phyloP scores from a whole-genome alignment of 1,284 basidiomycete genomes.

The Volvariella surrecta region DNA sequence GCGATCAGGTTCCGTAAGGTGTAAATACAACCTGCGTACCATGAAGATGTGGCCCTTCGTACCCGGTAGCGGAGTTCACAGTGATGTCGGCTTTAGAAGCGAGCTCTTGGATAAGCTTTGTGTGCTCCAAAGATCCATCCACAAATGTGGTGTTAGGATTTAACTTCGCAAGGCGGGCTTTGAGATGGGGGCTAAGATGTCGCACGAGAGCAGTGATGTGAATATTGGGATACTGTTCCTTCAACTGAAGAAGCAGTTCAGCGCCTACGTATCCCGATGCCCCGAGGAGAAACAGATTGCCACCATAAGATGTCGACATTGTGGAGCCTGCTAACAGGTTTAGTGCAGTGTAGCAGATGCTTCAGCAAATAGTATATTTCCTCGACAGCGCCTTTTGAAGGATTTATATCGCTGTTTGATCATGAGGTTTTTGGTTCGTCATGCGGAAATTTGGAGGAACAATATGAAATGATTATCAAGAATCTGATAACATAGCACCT shows the following conservation, averaged over 20 bases:
- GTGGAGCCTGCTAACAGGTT: too few species aligned
- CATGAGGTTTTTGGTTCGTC: too few species aligned
- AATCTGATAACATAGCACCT: too few species aligned
- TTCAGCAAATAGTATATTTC: too few species aligned
- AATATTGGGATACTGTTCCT: conserved; percentile 18
- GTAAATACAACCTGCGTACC: too few species aligned
- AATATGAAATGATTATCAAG: too few species aligned
- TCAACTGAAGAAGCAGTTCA: conserved; percentile 26
- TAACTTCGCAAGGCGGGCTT: conserved; percentile 17
- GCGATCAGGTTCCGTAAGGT: too few species aligned
- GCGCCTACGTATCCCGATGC: conserved; percentile 35
- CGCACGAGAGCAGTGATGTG: conserved; percentile 27
- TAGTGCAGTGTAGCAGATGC: too few species aligned
- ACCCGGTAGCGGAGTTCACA: conserved; percentile 24
- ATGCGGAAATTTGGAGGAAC: too few species aligned
- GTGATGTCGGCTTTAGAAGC: conserved; percentile 21
- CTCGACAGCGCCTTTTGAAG: too few species aligned
- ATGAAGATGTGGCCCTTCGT: neutral
- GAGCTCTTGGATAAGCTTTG: conserved; percentile 23
- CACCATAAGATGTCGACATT: neutral
- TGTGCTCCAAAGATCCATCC: conserved; percentile 28
- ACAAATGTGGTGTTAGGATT: conserved; percentile 24
- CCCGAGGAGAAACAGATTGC: conserved; percentile 31
- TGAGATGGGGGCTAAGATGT: conserved; percentile 20
- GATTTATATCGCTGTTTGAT: too few species aligned